These are phyloP conservation scores for Scedosporium boydii DNA, from an alignment of 2,329 filamentous ascomycete genomes.

Conservation along the genomic window DNA sequence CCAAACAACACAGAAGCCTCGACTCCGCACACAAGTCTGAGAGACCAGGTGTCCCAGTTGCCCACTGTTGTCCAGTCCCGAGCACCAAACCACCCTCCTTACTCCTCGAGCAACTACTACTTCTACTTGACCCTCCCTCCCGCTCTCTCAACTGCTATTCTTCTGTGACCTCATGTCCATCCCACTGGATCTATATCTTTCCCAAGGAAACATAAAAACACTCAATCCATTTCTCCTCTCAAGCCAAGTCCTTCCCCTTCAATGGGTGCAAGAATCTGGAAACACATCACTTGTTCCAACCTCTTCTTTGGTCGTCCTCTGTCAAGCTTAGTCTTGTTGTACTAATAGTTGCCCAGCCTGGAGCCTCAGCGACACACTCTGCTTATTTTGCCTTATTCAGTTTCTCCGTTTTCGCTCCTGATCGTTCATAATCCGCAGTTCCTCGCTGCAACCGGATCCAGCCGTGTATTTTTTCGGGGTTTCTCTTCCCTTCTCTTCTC, in stretches of 20 bases:
- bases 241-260: not conserved
- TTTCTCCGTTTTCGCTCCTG: not conserved
- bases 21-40: not conserved
- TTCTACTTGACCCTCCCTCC: not conserved
- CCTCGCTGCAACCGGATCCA: not conserved
- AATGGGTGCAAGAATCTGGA: conserved; percentile 1
- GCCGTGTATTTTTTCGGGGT: not conserved
- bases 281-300: not conserved
- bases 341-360: conserved; percentile 6
- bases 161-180: conserved; percentile 2
- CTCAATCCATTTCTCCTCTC: not conserved
- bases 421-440: not conserved
- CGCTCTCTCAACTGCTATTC: not conserved
- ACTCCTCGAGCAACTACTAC: not conserved
- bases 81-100: not conserved
- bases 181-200: not conserved
- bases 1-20: not conserved
- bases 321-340: not conserved
- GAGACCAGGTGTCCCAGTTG: not conserved
- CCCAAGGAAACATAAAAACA: not conserved
- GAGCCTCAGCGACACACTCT: conserved; percentile 6
- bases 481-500: not conserved
- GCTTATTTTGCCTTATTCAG: conserved; percentile 2
- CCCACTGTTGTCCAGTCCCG: not conserved
- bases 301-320: not conserved